Percentiles rank a stretch among this genome's conserved stretches.
phyloP scores from a whole-genome alignment of 257 asterid species.

The Vinca minor region DNA sequence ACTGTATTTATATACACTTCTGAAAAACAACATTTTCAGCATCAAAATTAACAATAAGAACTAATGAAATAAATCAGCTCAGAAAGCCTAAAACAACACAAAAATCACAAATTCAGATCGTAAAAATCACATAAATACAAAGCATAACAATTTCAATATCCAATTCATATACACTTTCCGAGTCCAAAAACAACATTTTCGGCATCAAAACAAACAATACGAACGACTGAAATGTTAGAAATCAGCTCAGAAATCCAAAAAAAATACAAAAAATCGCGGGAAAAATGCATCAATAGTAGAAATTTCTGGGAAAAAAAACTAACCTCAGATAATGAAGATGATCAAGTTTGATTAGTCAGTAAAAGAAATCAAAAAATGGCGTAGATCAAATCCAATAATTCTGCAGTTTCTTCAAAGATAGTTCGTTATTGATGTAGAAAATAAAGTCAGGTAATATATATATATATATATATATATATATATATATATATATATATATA shows the following conservation, averaged over 20 bases:
- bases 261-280: not conserved
- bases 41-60: no score
- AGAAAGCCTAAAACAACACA: no score
- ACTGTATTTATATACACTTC: no score
- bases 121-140: not conserved
- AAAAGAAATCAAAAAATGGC: not conserved
- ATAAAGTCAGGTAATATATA: not conserved
- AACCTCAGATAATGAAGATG: constrained; percentile 8
- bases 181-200: not conserved
- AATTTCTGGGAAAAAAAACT: not conserved
- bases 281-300: not conserved
- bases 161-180: not conserved
- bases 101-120: no score
- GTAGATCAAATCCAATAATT: constrained; percentile 1
- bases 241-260: not conserved
- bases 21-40: no score
- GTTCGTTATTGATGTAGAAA: not conserved
- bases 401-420: not conserved
- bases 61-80: no score
- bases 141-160: not conserved
- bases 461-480: not conserved
- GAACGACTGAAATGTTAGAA: not conserved
- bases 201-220: not conserved
- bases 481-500: no score
- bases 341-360: constrained; percentile 1